phyloP scores from a whole-genome alignment of 345 rosid genomes.

The Populus davidiana region DNA sequence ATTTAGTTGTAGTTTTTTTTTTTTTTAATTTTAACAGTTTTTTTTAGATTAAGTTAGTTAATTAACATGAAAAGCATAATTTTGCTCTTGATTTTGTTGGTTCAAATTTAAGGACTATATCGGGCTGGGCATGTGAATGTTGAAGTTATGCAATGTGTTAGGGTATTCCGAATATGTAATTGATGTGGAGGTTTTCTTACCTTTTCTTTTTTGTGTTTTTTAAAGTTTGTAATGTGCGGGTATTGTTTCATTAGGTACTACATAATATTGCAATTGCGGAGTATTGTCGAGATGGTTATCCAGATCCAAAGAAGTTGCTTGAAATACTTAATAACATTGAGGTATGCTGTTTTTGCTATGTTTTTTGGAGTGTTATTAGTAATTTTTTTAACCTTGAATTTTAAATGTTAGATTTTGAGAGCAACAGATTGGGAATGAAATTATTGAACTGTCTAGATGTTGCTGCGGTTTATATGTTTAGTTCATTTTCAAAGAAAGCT shows the following conservation, averaged over 20 bases:
- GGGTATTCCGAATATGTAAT: neutral
- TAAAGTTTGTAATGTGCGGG: conserved; percentile 18
- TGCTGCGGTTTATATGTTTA: neutral
- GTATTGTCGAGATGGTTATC: conserved; percentile 65
- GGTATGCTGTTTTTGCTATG: conserved; percentile 41
- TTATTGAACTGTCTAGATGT: neutral
- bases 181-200: neutral
- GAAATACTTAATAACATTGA: conserved; percentile 63
- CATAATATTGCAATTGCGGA: conserved; percentile 89
- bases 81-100: neutral
- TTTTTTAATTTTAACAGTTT: too few relatives aligned
- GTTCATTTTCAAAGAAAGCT: neutral
- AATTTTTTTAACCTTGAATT: neutral
- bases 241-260: conserved; percentile 49
- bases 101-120: neutral
- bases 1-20: neutral
- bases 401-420: neutral
- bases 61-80: neutral
- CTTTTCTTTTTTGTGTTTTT: neutral
- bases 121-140: neutral
- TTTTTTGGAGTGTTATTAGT: neutral
- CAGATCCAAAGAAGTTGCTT: conserved; percentile 70
- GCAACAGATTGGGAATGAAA: neutral
- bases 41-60: neutral
- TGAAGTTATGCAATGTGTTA: neutral